phyloP scores from a whole-genome alignment of 805 yeast species.

The Danielozyma ontarioensis region DNA sequence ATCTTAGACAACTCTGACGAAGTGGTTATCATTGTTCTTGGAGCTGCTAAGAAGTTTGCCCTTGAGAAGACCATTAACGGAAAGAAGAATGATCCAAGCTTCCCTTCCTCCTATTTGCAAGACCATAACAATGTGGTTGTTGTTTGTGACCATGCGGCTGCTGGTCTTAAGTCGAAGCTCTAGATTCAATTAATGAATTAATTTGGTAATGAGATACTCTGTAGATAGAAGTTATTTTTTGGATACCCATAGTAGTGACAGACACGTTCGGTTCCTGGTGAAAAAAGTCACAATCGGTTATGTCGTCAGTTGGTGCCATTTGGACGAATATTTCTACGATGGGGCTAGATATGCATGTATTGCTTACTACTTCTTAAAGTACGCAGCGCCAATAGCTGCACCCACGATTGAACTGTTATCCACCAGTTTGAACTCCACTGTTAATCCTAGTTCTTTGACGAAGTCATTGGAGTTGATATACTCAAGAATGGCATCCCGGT shows the following conservation, averaged over 20 bases:
- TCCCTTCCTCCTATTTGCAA: constrained; percentile 48
- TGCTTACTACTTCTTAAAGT: background rate
- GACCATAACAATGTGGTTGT: constrained; percentile 41
- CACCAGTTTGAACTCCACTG: constrained; percentile 34
- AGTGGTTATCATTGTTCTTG: constrained; percentile 48
- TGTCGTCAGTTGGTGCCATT: too few relatives aligned
- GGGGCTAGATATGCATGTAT: too few relatives aligned
- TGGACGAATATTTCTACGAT: too few relatives aligned
- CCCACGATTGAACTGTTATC: constrained; percentile 48
- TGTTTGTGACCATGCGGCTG: constrained; percentile 47
- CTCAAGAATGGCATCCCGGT: constrained; percentile 24
- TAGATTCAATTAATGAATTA: constrained; percentile 7
- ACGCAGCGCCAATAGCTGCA: constrained; percentile 50
- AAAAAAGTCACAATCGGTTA: too few relatives aligned
- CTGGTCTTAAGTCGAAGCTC: constrained; percentile 31
- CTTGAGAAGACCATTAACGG: constrained; percentile 42
- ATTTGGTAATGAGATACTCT: background rate
- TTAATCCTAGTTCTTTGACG: constrained; percentile 18
- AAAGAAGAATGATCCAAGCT: constrained; percentile 28
- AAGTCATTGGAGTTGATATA: constrained; percentile 20
- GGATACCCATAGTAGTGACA: too few relatives aligned
- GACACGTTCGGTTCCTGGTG: too few relatives aligned
- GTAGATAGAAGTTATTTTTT: too few relatives aligned
- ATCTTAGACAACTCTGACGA: constrained; percentile 52
- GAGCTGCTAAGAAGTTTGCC: constrained; percentile 42